phyloP scores from a whole-genome alignment of 352 stramenopile genomes.

The Plasmopara muralis region DNA sequence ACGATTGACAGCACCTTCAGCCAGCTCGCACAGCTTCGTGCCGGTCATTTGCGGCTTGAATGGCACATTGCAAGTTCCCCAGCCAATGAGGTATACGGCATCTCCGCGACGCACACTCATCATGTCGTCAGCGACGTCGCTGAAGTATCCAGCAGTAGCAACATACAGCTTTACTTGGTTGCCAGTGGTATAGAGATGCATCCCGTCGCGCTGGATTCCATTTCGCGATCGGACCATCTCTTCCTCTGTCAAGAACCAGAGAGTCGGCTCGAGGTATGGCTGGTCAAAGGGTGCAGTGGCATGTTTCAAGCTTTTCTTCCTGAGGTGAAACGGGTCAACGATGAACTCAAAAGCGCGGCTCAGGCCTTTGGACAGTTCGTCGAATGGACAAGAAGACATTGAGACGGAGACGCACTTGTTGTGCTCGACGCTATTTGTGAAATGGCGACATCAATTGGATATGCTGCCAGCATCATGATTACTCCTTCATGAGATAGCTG shows the following conservation, averaged over 20 bases:
- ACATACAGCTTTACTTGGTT: slow-evolving; percentile 46
- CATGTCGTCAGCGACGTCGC: slow-evolving; percentile 38
- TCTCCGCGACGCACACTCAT: slow-evolving; percentile 13
- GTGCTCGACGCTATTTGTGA: too few species aligned
- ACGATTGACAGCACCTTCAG: slow-evolving; percentile 27
- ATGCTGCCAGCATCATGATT: too few species aligned
- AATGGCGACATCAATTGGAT: too few species aligned
- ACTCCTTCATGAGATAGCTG: too few species aligned
- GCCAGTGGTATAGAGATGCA: slow-evolving; percentile 31
- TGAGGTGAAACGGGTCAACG: too few species aligned
- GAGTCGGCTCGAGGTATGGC: slow-evolving; percentile 32
- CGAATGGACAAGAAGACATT: too few species aligned
- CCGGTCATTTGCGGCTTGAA: slow-evolving; percentile 32
- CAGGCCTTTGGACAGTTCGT: too few species aligned
- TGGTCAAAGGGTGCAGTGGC: slow-evolving; percentile 30
- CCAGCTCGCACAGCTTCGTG: slow-evolving; percentile 32
- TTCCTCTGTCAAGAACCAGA: slow-evolving; percentile 52
- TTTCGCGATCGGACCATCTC: slow-evolving; percentile 28
- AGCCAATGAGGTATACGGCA: slow-evolving; percentile 45
- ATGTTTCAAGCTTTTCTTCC: neutral
- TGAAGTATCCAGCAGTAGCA: slow-evolving; percentile 43
- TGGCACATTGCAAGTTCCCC: slow-evolving; percentile 49
- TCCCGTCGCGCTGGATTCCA: slow-evolving; percentile 21
- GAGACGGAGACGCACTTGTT: too few species aligned
- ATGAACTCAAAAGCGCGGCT: too few species aligned